Percentiles rank a stretch among this genome's conserved stretches.
These are phyloP conservation scores for Oryza coarctata DNA, from an alignment of 176 grass and related monocot genomes.

Conservation along the genomic window DNA sequence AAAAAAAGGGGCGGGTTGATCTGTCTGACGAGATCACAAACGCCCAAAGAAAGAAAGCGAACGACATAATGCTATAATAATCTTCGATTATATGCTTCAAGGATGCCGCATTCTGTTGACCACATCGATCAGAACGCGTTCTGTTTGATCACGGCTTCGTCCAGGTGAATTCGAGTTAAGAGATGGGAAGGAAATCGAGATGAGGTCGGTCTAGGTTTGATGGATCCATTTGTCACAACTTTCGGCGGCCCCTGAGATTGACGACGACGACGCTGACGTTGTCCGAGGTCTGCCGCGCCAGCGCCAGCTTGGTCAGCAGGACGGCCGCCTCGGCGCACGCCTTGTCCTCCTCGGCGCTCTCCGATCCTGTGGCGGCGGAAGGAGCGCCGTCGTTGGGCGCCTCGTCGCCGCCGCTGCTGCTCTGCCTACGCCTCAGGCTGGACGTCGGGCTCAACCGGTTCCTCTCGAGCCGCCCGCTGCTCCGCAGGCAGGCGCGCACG, in stretches of 20 bases:
- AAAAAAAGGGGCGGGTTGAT: not conserved
- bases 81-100: not conserved
- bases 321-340: slow-evolving; percentile 60
- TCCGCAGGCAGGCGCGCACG: slow-evolving; percentile 59
- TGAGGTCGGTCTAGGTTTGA: not conserved
- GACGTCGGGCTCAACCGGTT: slow-evolving; percentile 44
- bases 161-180: not conserved
- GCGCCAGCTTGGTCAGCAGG: slow-evolving; percentile 85
- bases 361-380: not conserved
- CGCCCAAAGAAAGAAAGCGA: not conserved
- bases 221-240: slow-evolving; percentile 30
- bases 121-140: not conserved
- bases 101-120: not conserved
- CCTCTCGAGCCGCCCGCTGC: not conserved
- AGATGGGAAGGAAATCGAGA: not conserved
- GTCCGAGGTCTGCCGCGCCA: slow-evolving; percentile 68
- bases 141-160: not conserved
- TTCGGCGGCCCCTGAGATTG: slow-evolving; percentile 51
- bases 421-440: slow-evolving; percentile 42
- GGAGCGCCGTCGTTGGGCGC: not conserved
- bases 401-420: slow-evolving; percentile 46
- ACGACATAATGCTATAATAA: slow-evolving; percentile 20
- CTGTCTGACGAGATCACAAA: slow-evolving; percentile 7
- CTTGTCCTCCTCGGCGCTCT: slow-evolving; percentile 40
- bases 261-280: slow-evolving; percentile 84